Conservation (phyloP, 225 moss, liverwort and hornwort genomes). For the Straminergon stramineum region DNA sequence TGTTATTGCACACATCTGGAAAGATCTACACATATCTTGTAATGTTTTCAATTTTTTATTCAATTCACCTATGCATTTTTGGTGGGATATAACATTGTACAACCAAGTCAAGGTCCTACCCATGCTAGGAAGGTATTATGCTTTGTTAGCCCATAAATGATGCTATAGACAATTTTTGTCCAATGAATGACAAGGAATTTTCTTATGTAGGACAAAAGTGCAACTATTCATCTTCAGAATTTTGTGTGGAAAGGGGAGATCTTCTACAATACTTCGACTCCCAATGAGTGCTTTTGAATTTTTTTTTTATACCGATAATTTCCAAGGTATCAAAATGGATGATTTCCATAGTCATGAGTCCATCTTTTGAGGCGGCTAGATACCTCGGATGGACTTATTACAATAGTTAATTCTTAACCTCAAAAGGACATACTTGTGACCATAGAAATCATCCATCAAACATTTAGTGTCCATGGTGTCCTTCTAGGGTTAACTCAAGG, state of each 20-base stretch:
- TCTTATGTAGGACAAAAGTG: no score
- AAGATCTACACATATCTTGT: not conserved
- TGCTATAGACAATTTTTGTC: no score
- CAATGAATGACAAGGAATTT: no score
- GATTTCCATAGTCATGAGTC: no score
- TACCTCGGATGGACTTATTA: not conserved
- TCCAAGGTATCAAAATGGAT: no score
- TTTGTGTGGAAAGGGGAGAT: no score
- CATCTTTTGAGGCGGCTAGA: not conserved
- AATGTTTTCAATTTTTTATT: not conserved
- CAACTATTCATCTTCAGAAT: no score
- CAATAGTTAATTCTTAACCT: no score
- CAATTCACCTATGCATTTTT: not conserved
- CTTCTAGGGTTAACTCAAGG: not conserved
- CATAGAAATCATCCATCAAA: not conserved
- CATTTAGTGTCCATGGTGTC: fast-evolving
- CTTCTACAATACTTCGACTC: no score
- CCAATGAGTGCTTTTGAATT: no score
- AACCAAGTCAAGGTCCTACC: fast-evolving
- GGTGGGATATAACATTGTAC: not conserved
- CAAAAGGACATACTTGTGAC: no score
- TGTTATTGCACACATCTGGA: not conserved
- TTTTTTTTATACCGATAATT: no score
- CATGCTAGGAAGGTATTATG: not conserved
- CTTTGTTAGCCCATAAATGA: not conserved